Evolutionary conservation across 2,329 filamentous ascomycete genomes (phyloP), one percentile per base, ranked within the genome.

Genomic region (Colletotrichum kahawae): DNA sequence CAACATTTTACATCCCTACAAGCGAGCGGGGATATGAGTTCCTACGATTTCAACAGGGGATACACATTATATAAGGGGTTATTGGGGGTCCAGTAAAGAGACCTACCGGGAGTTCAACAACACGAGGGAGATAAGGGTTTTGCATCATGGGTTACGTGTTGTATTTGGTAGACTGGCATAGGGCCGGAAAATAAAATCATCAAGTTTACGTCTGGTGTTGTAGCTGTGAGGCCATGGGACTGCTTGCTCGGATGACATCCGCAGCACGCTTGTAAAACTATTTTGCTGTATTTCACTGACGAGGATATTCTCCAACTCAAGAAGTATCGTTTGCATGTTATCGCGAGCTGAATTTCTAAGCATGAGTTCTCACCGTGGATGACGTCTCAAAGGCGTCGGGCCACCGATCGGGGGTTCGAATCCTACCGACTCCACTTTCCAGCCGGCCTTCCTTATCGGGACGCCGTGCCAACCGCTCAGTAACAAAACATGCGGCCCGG

Each of bases 21-120:
- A 66, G 71, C 60, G 59, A 74, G 67, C 68, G 62, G 71, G 71
- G 68, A 71, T 63, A 34, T 54, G 68, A 57, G 27, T 70, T 67
- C 38, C 71, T 71, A 62, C 62, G 36, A 60, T 71, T 74, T 74
- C 71, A 74, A 71, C 71, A 74, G 56, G 36, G 68, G 60, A 66
- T 18, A 62, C 10, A 34, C 27, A 43, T 68, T 21, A 71, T 6
- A 62, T 38, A 14, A 16, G 65, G 65, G 48, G 9, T 38, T 33
- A 56, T 54, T 24, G 54, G 29, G n/a, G 24, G 38, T 43, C 18
- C 24, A 33, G 10, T 38, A 10, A 48, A 56, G 4, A 36, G 68
- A 54, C 38, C 38, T 63, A 71, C 31, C 54, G 31, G 71, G 71
- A 67, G 68, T 71, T 63, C 54, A 67, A 67, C 54, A 43, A 27